phyloP scores from a whole-genome alignment of 345 rosid genomes.

The Passiflora organensis region DNA sequence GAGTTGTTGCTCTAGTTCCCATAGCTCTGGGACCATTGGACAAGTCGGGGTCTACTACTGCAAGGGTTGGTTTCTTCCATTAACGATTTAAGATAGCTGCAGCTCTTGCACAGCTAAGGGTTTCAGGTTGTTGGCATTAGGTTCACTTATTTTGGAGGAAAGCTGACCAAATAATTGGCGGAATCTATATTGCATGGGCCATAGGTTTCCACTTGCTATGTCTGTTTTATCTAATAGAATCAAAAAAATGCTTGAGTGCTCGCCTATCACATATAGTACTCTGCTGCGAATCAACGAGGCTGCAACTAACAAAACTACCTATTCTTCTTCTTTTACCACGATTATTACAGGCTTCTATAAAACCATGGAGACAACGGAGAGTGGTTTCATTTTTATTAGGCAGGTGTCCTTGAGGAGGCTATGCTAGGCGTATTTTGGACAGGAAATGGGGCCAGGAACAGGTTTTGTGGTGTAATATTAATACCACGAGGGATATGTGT shows the following conservation, averaged over 20 bases:
- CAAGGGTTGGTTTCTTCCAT: no score
- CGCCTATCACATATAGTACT: no score
- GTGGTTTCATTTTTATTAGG: conserved; percentile 1
- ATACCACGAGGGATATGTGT: background rate
- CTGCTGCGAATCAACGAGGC: no score
- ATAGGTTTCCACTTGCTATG: no score
- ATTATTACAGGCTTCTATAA: no score
- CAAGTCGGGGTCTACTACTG: conserved; percentile 8
- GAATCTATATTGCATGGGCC: no score
- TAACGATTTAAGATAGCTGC: conserved; percentile 13
- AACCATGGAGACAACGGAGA: conserved; percentile 2
- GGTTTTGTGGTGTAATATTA: conserved; percentile 1
- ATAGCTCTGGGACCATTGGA: conserved; percentile 33
- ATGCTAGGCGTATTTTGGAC: no score
- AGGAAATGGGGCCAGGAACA: conserved; percentile 14
- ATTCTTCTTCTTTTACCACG: no score
- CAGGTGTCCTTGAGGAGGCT: no score
- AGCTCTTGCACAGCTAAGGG: conserved; percentile 28
- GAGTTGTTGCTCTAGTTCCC: conserved; percentile 21
- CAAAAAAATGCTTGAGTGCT: no score
- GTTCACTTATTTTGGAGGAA: conserved; percentile 12
- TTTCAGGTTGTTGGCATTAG: conserved; percentile 17
- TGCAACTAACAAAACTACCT: no score
- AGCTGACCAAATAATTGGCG: conserved; percentile 6
- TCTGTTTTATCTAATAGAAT: no score